Base-by-base conservation (phyloP, 306 rosid genomes). In the Betula pendula region DNA sequence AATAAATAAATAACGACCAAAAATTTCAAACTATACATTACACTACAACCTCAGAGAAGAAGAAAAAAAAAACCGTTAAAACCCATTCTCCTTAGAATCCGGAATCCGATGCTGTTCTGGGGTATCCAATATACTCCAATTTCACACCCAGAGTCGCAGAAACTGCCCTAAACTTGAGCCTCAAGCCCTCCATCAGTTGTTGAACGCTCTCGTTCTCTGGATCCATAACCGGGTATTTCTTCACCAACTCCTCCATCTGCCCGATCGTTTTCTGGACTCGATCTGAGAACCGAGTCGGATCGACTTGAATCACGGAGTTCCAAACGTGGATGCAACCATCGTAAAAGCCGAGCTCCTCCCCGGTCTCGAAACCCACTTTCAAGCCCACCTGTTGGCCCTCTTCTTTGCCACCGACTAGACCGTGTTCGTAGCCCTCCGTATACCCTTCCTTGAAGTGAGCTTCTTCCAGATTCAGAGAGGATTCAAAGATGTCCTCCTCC, bases 291-390 rank as follows among this genome's bases (percentile, higher is more conserved):
- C 60, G 83, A 2, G 80, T 70, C 7, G 86, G 88, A 63, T 92
- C 90, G 7, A 83, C 68, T 79, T 55, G 87, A 48, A 89, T 77
- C 0, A 76, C 91, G 0, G 88, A 87, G 79, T 31, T 86, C 97
- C 97, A 92, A 0, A 87, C 47, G 20, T 83, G 83, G 33, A 89
- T 82, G 73, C 89, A 92, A 40, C 97, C 96, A 59, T 78, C 62
- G 83, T 92, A 92, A 85, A 95, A 88, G 1, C 97, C 96, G 3
- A 95, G 81, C 67, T 91, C 94, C 78, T 93, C 91, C 5, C 94
- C 97, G 9, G 79, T 78, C 87, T 94, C 91, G 73, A 94, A 94
- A 2, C 97, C 98, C 29, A 77, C 71, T 58, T 90, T 91, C 9
- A 91, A 90, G 55, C 98, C 98, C 24, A 90, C 92, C 63, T 87